Base-by-base conservation (phyloP, 169 alveolate species). In the Plasmodium yoelii region DNA sequence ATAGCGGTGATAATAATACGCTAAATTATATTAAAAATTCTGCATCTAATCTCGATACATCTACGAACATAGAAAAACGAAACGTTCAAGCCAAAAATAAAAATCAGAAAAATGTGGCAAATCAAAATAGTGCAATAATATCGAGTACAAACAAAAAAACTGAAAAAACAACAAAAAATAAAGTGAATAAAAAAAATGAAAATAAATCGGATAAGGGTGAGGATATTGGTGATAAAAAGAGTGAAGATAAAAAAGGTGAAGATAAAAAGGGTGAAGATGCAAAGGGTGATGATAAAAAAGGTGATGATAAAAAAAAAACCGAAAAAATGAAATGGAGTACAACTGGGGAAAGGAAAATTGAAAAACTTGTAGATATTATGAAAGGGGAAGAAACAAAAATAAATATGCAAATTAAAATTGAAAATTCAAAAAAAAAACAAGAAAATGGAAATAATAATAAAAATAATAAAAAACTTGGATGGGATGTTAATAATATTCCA, bases 311-410 rank as follows among this genome's bases (percentile, higher is more conserved):
- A 22, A 57, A 57, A 28, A 24, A 57, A 12, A 57, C 72, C 10
- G 84, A 67, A 55, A 80, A 64, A 55, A 80, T 53, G 84, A 80
- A 80, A 28, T 80, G 80, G 82, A 65, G 73, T n/a, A 80, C 56
- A 67, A 61, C 82, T 12, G 82, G 60, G 26, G 82, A 80, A 12
- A 80, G 84, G 39, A 80, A 80, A 80, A 80, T 67, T 18, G 90
- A 80, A 18, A 80, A 64, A 56, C 60, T 67, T 28, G 82, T 80
- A 15, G 88, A 77, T 19, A 77, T 77, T 24, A 77, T 77, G 88
- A 77, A 77, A 51, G 88, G 77, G 8, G 88, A 77, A 77, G 69
- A 77, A 56, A 61, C 63, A 56, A 77, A 56, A 9, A 22, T 77
- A 63, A 77, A 77, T 26, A 77, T 77, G 88, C 24, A 64, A 44